Percentiles rank a stretch among this genome's conserved stretches.
Conservation (phyloP, 495 filamentous ascomycete genomes). For the Neohortaea acidophila region DNA sequence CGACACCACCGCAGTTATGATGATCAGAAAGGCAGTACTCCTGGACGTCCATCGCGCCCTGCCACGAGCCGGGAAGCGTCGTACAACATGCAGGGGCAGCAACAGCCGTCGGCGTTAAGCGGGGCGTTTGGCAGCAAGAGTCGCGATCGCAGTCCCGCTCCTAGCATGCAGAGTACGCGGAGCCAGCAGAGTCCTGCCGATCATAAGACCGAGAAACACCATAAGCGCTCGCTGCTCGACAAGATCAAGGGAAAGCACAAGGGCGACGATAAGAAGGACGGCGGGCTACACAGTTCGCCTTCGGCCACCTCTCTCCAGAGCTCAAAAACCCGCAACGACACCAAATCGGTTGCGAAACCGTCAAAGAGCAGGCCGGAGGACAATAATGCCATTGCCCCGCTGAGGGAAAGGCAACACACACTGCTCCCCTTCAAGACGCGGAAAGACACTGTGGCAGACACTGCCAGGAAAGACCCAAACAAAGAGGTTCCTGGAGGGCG, state of each 20-base stretch:
- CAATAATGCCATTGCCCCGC: slow-evolving; percentile 1
- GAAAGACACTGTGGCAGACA: slow-evolving; percentile 9
- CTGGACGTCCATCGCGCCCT: slow-evolving; percentile 38
- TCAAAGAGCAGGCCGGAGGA: slow-evolving; percentile 5
- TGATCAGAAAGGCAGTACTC: slow-evolving; percentile 41
- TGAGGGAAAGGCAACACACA: slow-evolving; percentile 10
- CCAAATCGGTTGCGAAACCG: slow-evolving; percentile 10
- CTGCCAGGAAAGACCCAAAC: slow-evolving; percentile 24
- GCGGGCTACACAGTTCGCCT: slow-evolving; percentile 6
- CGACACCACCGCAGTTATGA: slow-evolving; percentile 56
- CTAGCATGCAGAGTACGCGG: slow-evolving; percentile 36
- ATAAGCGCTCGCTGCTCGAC: slow-evolving; percentile 50
- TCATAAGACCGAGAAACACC: slow-evolving; percentile 22
- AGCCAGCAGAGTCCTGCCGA: slow-evolving; percentile 21
- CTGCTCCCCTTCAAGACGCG: slow-evolving; percentile 17
- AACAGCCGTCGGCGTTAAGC: slow-evolving; percentile 27
- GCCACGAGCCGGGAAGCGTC: slow-evolving; percentile 58
- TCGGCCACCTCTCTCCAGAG: slow-evolving; percentile 10
- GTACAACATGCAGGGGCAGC: slow-evolving; percentile 35
- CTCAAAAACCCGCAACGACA: slow-evolving; percentile 15
- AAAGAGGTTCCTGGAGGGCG: slow-evolving; percentile 6
- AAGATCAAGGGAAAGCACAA: slow-evolving; percentile 46
- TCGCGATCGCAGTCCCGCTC: slow-evolving; percentile 61
- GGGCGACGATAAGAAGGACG: slow-evolving; percentile 39
- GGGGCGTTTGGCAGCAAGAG: slow-evolving; percentile 35